phyloP scores from a whole-genome alignment of 2,329 filamentous ascomycete genomes.

The Xylaria sp. region DNA sequence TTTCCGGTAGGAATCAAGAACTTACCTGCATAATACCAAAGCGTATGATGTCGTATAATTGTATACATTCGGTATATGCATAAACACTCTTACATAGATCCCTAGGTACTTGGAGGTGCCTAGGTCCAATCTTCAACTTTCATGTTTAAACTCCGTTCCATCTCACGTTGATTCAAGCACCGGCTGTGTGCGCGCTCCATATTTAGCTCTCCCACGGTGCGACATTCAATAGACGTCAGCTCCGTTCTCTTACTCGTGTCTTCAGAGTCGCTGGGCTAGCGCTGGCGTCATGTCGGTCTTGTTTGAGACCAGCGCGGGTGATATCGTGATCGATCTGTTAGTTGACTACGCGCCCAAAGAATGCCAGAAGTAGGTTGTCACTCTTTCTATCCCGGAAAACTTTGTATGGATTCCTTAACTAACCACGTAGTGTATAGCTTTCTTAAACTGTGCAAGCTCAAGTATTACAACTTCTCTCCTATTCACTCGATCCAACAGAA shows the following conservation, averaged over 20 bases:
- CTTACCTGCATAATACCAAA: too few relatives aligned
- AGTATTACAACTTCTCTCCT: slow-evolving; percentile 98
- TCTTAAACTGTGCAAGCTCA: slow-evolving; percentile 97
- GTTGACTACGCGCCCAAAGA: slow-evolving; percentile 89
- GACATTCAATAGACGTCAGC: neutral
- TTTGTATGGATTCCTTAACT: slow-evolving; percentile 52
- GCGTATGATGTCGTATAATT: too few relatives aligned
- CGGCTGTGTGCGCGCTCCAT: neutral
- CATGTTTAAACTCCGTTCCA: neutral
- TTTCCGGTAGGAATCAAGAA: too few relatives aligned
- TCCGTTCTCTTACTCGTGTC: neutral
- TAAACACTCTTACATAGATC: neutral
- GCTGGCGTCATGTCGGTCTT: slow-evolving; percentile 82
- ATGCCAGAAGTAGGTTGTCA: slow-evolving; percentile 85
- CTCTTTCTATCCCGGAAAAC: neutral
- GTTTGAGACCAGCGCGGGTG: slow-evolving; percentile 90
- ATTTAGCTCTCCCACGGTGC: neutral
- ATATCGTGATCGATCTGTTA: slow-evolving; percentile 93
- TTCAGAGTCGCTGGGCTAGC: neutral
- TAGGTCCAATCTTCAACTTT: neutral
- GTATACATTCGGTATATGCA: too few relatives aligned
- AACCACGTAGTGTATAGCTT: slow-evolving; percentile 75
- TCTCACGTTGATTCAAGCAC: neutral
- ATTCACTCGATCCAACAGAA: slow-evolving; percentile 92
- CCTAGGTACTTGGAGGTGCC: neutral